Base-by-base conservation (phyloP, 2,329 filamentous ascomycete species). In the Colletotrichum sp. region DNA sequence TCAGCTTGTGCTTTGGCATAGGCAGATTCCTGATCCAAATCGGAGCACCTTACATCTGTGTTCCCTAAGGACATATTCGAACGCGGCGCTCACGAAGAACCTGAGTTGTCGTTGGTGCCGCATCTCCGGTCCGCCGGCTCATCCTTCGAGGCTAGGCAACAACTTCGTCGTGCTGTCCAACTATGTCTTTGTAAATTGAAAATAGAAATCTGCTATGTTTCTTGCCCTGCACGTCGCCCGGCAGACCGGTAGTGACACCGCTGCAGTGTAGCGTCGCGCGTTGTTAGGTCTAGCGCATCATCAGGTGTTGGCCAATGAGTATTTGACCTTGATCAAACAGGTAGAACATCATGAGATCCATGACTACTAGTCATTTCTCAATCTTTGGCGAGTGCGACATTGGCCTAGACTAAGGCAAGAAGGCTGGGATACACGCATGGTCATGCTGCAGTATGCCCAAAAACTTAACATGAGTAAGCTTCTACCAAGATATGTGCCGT, bases 51-150 rank as follows among this genome's bases (percentile, higher is more conserved):
- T 52, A 21, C 1, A 21, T 52, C n/a, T 52, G 44, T 13, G 6
- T 52, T 52, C n/a, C 21, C 44, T 13, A 21, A 21, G 44, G 6
- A 52, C 44, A 21, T 52, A 4, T 13, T 52, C n/a, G 44, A 21
- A 52, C n/a, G n/a, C 44, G n/a, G 44, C n/a, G 7, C 26, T 65
- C 30, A 18, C 24, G 9, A 30, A 59, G 60, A 26, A 7, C 26
- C 26, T 36, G 34, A n/a, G 30, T 16, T 57, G 32, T 21, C 16
- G 55, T 30, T 52, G 39, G 49, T 55, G 39, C 30, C 34, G 21
- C 67, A 63, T 59, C 30, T 75, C 62, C 66, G 30, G 75, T 71
- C 71, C 71, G 62, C 63, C 72, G 62, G 72, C 39, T 77, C 75
- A 75, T 75, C 39, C 36, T 34, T 67, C n/a, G 28, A 64, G 10